Evolutionary conservation across 495 filamentous ascomycete species (phyloP).

Genomic region (Pseudoneurospora amorphoporcata): DNA sequence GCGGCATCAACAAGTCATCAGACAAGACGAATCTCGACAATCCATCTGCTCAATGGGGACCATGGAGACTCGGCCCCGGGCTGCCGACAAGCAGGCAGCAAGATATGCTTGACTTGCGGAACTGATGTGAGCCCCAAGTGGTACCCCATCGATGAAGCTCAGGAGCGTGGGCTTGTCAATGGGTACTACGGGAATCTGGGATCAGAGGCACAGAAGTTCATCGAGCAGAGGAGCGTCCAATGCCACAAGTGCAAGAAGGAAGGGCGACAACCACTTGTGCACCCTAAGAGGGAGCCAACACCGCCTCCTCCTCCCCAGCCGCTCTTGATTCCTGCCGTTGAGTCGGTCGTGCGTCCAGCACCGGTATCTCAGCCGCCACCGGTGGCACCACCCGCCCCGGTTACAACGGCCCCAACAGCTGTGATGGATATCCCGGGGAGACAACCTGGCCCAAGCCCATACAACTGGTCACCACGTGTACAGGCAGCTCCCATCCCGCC

Average conservation of each 20-base stretch:
- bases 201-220: constrained; percentile 34
- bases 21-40: constrained; percentile 32
- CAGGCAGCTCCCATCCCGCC: constrained; percentile 6
- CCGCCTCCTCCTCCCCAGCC: constrained; percentile 20
- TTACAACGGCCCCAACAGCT: not conserved
- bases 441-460: constrained; percentile 8
- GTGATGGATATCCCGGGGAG: constrained; percentile 2
- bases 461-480: constrained; percentile 11
- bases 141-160: constrained; percentile 38
- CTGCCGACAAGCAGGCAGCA: constrained; percentile 25
- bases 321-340: not conserved
- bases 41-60: constrained; percentile 18
- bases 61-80: constrained; percentile 2
- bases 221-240: constrained; percentile 41
- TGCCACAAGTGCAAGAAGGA: constrained; percentile 47
- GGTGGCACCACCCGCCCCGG: constrained; percentile 28
- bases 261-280: constrained; percentile 25
- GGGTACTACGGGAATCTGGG: constrained; percentile 29
- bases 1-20: constrained; percentile 24
- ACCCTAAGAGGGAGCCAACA: constrained; percentile 23
- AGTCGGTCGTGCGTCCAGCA: constrained; percentile 4
- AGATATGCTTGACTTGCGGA: constrained; percentile 46
- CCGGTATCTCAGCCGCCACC: constrained; percentile 37
- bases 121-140: constrained; percentile 52
- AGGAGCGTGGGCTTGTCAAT: constrained; percentile 33